Conservation (phyloP, 495 filamentous ascomycete genomes). For the Evernia prunastri region DNA sequence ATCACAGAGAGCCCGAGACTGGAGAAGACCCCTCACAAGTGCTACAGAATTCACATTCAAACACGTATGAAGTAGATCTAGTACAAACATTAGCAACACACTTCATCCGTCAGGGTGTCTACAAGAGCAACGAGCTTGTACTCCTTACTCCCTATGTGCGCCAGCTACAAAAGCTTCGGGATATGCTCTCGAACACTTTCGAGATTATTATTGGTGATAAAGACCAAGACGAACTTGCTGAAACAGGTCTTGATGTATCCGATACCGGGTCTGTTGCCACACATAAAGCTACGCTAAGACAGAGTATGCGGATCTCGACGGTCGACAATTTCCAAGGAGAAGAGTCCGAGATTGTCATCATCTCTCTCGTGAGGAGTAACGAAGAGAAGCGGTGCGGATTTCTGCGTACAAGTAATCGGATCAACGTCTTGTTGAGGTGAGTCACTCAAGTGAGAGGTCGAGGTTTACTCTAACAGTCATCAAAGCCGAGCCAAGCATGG, state of each 20-base stretch:
- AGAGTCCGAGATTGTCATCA: conserved; percentile 71
- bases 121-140: conserved; percentile 58
- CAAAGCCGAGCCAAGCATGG: conserved; percentile 67
- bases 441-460: too few species aligned
- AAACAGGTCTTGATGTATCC: conserved; percentile 37
- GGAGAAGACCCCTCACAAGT: conserved; percentile 45
- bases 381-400: conserved; percentile 59
- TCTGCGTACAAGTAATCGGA: conserved; percentile 64
- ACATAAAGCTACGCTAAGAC: conserved; percentile 16
- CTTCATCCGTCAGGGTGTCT: conserved; percentile 57
- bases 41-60: conserved; percentile 33
- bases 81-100: conserved; percentile 55
- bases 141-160: conserved; percentile 66
- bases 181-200: conserved; percentile 28
- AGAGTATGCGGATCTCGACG: conserved; percentile 53
- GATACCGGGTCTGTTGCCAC: conserved; percentile 12
- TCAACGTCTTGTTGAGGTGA: conserved; percentile 52
- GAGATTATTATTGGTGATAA: conserved; percentile 61
- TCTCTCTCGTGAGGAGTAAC: conserved; percentile 78
- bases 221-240: conserved; percentile 57
- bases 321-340: conserved; percentile 73
- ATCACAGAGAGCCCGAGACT: conserved; percentile 44
- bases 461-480: conserved; percentile 27
- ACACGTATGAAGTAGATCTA: conserved; percentile 62
- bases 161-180: conserved; percentile 42